phyloP scores from a whole-genome alignment of 768 basidiomycete genomes.

The Psilocybe cyanescens region DNA sequence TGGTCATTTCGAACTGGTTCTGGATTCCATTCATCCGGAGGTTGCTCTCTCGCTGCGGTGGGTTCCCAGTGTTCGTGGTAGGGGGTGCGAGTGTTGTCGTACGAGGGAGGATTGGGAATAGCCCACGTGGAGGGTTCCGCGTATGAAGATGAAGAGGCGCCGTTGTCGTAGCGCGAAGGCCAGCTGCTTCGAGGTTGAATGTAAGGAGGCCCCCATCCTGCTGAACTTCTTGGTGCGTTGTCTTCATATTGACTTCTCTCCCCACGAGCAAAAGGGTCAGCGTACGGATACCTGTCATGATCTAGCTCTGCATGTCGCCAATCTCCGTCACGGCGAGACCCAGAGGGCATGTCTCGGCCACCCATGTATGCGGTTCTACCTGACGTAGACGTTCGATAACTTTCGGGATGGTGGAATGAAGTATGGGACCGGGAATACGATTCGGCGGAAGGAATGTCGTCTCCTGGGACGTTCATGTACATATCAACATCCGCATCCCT shows the following conservation, averaged over 20 bases:
- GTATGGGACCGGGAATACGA: slow-evolving; percentile 54
- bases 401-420: slow-evolving; percentile 51
- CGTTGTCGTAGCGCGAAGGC: slow-evolving; percentile 51
- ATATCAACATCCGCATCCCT: slow-evolving; percentile 54
- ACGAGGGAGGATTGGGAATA: slow-evolving; percentile 34
- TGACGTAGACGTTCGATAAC: slow-evolving; percentile 48
- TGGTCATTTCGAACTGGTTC: slow-evolving; percentile 27
- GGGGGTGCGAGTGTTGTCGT: slow-evolving; percentile 42
- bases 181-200: slow-evolving; percentile 49
- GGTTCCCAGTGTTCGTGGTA: slow-evolving; percentile 35
- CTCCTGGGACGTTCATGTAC: slow-evolving; percentile 50
- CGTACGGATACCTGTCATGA: slow-evolving; percentile 50
- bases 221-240: slow-evolving; percentile 45
- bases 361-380: slow-evolving; percentile 46
- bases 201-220: slow-evolving; percentile 50
- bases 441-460: slow-evolving; percentile 57
- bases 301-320: slow-evolving; percentile 53
- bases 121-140: slow-evolving; percentile 49
- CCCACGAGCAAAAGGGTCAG: slow-evolving; percentile 53
- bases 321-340: slow-evolving; percentile 53
- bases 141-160: slow-evolving; percentile 45
- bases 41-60: slow-evolving; percentile 25
- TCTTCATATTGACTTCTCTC: slow-evolving; percentile 54
- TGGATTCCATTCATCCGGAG: slow-evolving; percentile 40
- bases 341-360: slow-evolving; percentile 57